Percentiles rank a stretch among this genome's conserved stretches.
phyloP scores from a whole-genome alignment of 2,329 filamentous ascomycete genomes.

The Sclerotiophoma versabilis region DNA sequence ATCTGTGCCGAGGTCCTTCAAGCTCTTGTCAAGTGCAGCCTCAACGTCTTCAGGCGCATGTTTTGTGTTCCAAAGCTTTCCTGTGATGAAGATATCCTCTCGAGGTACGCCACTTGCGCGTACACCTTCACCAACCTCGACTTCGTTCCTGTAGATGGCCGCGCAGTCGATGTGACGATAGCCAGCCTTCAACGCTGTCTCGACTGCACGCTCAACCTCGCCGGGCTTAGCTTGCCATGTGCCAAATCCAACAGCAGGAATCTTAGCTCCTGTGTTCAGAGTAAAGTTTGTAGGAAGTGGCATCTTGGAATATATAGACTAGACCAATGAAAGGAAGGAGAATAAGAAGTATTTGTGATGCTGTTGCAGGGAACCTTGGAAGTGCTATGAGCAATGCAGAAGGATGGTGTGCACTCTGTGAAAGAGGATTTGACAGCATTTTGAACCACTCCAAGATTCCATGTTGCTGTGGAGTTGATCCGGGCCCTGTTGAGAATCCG shows the following conservation, averaged over 20 bases:
- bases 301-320: constrained; percentile 13
- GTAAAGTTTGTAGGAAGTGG: constrained; percentile 51
- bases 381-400: background rate
- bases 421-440: background rate
- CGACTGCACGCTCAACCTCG: constrained; percentile 65
- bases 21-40: constrained; percentile 63
- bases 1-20: constrained; percentile 66
- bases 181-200: constrained; percentile 68
- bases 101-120: constrained; percentile 67
- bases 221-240: constrained; percentile 79
- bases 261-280: constrained; percentile 73
- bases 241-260: constrained; percentile 76
- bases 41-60: constrained; percentile 68
- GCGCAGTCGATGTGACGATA: constrained; percentile 80
- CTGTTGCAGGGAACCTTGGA: too few relatives aligned
- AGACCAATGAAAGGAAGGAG: background rate
- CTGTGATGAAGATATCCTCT: constrained; percentile 74
- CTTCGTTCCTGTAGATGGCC: constrained; percentile 77
- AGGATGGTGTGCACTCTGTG: background rate
- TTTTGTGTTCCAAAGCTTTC: constrained; percentile 81
- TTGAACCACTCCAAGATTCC: background rate
- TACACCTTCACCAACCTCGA: constrained; percentile 75
- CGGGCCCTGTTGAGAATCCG: background rate
- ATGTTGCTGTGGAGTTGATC: background rate
- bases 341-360: background rate